Base-by-base conservation (phyloP, 1,284 basidiomycete species). In the Cryptococcus amylolentus region DNA sequence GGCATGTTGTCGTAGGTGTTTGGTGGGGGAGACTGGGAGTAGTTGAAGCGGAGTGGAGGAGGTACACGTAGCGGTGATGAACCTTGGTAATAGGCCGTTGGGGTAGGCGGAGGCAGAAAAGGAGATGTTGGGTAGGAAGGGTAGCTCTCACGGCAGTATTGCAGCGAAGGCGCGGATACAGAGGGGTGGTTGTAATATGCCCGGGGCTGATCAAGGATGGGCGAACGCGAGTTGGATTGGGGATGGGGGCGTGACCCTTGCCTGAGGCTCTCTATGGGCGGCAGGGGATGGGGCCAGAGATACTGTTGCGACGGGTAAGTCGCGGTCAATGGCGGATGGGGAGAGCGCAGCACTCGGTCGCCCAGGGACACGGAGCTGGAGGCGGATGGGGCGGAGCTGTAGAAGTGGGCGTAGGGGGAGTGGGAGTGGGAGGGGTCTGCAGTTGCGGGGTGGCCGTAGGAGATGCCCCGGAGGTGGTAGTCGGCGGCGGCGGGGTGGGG, bases 271-370 rank as follows among this genome's bases (percentile, higher is more conserved):
- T 46, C 49, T 47, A 57, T 38, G 37, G 55, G 45, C 13, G 56
- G 49, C 12, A 60, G 49, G 16, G 58, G 56, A 12, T 60, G 59
- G 8, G 45, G 64, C 63, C 62, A 64, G 50, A 64, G 57, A 37
- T 10, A 52, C 31, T 35, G 51, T 18, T 54, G 52, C 41, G 41
- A 40, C 5, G 60, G 57, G 14, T 63, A 54, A 18, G 62, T 43
- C 18, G 73, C 73, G 2, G 72, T 73, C 20, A 75, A 65, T 5
- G 73, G 72, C 16, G 72, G 72, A 66, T 73, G 68, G 5, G 73
- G 73, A 4, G 71, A 73, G 35, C 73, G 67, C 9, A 72, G 62
- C 13, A 60, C 59, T 39, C 70, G 56, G 52, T 74, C 69, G 60
- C 60, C 63, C 54, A 54, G 49, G 10, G 65, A 61, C 10, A 63